Conservation (phyloP, 257 asterid genomes). For the Petrea volubilis region DNA sequence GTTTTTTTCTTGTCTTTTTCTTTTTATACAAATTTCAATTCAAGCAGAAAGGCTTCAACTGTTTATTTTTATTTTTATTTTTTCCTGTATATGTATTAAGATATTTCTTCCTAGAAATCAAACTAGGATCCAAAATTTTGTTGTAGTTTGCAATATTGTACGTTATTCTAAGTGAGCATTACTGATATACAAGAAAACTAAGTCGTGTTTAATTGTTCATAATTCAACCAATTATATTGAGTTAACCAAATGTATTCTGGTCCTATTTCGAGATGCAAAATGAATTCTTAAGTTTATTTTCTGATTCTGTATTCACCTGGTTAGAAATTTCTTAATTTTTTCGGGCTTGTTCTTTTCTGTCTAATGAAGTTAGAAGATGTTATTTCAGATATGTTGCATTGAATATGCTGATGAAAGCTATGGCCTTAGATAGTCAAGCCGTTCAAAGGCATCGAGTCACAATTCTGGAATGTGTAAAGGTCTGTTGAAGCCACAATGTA, state of each 20-base stretch:
- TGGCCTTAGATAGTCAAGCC: slow-evolving; percentile 86
- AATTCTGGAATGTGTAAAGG: slow-evolving; percentile 92
- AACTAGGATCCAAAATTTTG: background rate
- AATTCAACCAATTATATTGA: background rate
- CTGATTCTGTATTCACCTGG: slow-evolving; percentile 15
- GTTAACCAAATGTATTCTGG: background rate
- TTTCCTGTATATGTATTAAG: background rate
- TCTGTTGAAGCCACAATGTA: slow-evolving; percentile 25
- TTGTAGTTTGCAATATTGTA: background rate
- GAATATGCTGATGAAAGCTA: slow-evolving; percentile 93
- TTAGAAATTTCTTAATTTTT: background rate
- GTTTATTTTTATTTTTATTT: background rate
- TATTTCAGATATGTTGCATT: slow-evolving; percentile 86
- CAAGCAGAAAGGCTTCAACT: background rate
- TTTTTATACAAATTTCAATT: background rate
- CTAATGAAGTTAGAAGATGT: slow-evolving; percentile 28
- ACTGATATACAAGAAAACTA: background rate
- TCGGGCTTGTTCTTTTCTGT: slow-evolving; percentile 21
- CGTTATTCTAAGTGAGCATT: background rate
- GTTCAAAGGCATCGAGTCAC: slow-evolving; percentile 95
- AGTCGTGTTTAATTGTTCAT: background rate
- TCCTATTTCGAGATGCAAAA: background rate
- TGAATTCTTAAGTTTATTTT: slow-evolving; percentile 10
- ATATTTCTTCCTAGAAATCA: background rate
- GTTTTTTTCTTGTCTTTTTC: background rate